A percentile compares a stretch with the other conserved stretches of the same genome.
Evolutionary conservation across 352 stramenopile species (phyloP).

Genomic region (Phytophthora crassamura): DNA sequence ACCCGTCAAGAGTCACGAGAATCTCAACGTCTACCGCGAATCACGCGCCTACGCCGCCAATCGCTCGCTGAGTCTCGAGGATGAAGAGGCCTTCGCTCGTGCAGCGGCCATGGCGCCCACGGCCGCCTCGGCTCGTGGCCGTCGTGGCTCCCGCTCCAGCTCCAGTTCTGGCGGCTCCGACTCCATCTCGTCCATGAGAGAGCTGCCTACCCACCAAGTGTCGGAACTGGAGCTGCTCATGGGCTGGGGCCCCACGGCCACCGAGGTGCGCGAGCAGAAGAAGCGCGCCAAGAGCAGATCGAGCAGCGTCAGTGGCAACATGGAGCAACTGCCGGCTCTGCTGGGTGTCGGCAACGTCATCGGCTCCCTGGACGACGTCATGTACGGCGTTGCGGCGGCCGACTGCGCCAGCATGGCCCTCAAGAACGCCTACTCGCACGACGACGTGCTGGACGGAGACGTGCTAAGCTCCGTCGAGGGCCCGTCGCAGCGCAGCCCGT

Average conservation of each 20-base stretch:
- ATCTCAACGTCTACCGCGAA: slow-evolving; percentile 43
- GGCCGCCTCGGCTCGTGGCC: slow-evolving; percentile 1
- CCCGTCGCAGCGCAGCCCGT: slow-evolving; percentile 62
- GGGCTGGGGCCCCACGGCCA: slow-evolving; percentile 44
- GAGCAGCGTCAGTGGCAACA: background rate
- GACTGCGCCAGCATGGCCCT: slow-evolving; percentile 67
- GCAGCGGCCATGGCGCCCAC: slow-evolving; percentile 10
- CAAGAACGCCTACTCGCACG: slow-evolving; percentile 49
- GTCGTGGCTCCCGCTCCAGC: slow-evolving; percentile 25
- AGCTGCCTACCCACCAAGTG: slow-evolving; percentile 31
- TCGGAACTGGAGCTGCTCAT: slow-evolving; percentile 42
- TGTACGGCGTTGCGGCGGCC: slow-evolving; percentile 61
- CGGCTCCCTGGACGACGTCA: slow-evolving; percentile 61
- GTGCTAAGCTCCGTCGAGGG: slow-evolving; percentile 66
- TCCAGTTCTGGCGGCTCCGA: slow-evolving; percentile 27
- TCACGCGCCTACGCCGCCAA: slow-evolving; percentile 30
- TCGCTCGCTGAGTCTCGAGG: slow-evolving; percentile 31
- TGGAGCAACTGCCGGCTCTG: slow-evolving; percentile 37
- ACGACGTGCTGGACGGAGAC: slow-evolving; percentile 62
- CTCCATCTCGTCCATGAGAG: slow-evolving; percentile 25
- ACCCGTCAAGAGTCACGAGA: slow-evolving; percentile 38
- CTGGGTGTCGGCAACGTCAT: slow-evolving; percentile 53
- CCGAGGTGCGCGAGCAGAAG: slow-evolving; percentile 34
- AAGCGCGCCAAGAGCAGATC: slow-evolving; percentile 32
- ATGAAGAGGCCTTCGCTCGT: slow-evolving; percentile 28